Conservation (phyloP, 257 asterid species). For the Linderniella brevidens region DNA sequence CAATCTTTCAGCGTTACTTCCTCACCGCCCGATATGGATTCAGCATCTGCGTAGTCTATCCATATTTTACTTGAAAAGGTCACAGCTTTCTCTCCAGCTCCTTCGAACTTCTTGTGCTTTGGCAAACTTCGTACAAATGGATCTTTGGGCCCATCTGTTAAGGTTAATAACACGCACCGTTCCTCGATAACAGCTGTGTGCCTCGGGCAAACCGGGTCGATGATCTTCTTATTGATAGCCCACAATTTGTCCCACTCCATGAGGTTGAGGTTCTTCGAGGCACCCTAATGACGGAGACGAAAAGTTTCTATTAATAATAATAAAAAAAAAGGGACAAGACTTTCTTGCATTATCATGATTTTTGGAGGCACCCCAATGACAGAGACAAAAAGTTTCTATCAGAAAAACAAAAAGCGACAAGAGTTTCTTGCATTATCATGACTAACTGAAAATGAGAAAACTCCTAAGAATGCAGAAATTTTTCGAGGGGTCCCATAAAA, state of each 20-base stretch:
- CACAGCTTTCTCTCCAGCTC: conserved; percentile 82
- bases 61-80: conserved; percentile 56
- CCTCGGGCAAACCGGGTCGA: conserved; percentile 93
- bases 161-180: conserved; percentile 33
- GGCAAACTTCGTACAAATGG: conserved; percentile 60
- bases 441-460: conserved; percentile 15
- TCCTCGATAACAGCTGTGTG: conserved; percentile 76
- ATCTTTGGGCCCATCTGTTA: conserved; percentile 63
- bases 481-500: not conserved
- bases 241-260: conserved; percentile 99
- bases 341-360: conserved; percentile 17
- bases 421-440: conserved; percentile 6
- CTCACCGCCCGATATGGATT: conserved; percentile 48
- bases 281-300: conserved; percentile 40
- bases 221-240: conserved; percentile 87
- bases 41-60: conserved; percentile 87
- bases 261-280: conserved; percentile 95
- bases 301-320: not conserved
- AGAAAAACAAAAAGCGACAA: not conserved
- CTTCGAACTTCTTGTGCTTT: conserved; percentile 73
- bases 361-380: conserved; percentile 83
- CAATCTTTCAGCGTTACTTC: conserved; percentile 91
- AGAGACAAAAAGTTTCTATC: not conserved
- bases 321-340: not conserved
- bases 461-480: not conserved